Evolutionary conservation across 768 basidiomycete genomes (phyloP).

Genomic region (Chalciporus chontae): DNA sequence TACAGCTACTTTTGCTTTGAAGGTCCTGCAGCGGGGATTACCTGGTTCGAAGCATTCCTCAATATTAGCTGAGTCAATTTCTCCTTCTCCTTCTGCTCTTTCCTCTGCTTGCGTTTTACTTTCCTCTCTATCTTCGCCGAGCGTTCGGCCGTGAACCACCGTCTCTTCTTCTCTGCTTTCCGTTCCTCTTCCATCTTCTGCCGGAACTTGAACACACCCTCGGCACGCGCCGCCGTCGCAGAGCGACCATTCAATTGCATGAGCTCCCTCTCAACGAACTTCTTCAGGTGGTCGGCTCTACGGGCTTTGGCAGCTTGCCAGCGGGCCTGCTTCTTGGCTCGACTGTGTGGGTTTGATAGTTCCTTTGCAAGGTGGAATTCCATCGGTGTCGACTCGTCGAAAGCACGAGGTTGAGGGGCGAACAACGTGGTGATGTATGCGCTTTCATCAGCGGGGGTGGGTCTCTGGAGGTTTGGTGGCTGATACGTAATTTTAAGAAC

Average conservation of each 20-base stretch:
- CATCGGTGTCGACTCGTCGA: slow-evolving; percentile 53
- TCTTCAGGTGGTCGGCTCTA: slow-evolving; percentile 47
- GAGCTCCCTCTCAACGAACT: slow-evolving; percentile 53
- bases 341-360: slow-evolving; percentile 77
- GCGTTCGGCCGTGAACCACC: slow-evolving; percentile 39
- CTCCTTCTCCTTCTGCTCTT: slow-evolving; percentile 47
- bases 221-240: slow-evolving; percentile 59
- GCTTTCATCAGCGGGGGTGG: slow-evolving; percentile 44
- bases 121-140: slow-evolving; percentile 37
- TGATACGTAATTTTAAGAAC: slow-evolving; percentile 71
- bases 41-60: slow-evolving; percentile 55
- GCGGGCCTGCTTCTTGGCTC: slow-evolving; percentile 76
- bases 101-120: slow-evolving; percentile 40
- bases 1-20: slow-evolving; percentile 5
- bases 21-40: slow-evolving; percentile 38
- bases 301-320: slow-evolving; percentile 59
- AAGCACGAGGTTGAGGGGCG: slow-evolving; percentile 39
- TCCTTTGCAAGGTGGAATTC: slow-evolving; percentile 67
- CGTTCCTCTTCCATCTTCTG: slow-evolving; percentile 54
- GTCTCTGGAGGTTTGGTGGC: slow-evolving; percentile 45
- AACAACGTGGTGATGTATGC: slow-evolving; percentile 55
- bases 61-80: slow-evolving; percentile 51
- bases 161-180: slow-evolving; percentile 58
- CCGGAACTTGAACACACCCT: slow-evolving; percentile 74
- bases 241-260: slow-evolving; percentile 58